Percentiles rank a stretch among this genome's conserved stretches.
These are phyloP conservation scores for Pneumocystis sp. DNA, from an alignment of 1,139 yeast species.

Conservation along the genomic window DNA sequence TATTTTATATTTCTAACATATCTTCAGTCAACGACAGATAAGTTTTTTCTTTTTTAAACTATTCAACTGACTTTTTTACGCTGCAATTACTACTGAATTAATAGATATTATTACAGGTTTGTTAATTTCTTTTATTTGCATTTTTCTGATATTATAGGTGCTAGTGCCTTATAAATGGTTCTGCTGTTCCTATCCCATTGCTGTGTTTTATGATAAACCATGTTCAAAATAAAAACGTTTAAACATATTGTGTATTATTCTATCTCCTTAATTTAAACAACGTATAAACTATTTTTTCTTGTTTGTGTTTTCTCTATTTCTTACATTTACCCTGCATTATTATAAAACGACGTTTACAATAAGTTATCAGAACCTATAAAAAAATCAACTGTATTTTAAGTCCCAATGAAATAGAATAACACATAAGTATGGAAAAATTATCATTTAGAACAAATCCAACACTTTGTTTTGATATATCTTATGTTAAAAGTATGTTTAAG, in stretches of 20 bases:
- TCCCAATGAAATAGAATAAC: neutral
- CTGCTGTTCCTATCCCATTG: neutral
- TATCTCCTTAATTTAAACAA: too few relatives aligned
- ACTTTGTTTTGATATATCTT: neutral
- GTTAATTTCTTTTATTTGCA: neutral
- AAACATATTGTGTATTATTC: constrained; percentile 16
- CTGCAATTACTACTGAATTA: constrained; percentile 97
- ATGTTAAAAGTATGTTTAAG: neutral
- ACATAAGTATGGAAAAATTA: neutral
- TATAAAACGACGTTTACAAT: neutral
- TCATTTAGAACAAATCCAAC: neutral
- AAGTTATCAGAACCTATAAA: neutral
- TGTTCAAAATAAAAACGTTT: constrained; percentile 25
- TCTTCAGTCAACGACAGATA: neutral
- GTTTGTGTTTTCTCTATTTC: neutral
- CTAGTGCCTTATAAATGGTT: neutral
- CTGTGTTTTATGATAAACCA: neutral
- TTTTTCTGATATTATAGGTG: neutral
- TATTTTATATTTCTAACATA: neutral
- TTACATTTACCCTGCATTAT: neutral
- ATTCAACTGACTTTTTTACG: constrained; percentile 51
- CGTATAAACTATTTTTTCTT: neutral
- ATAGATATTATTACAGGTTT: constrained; percentile 96
- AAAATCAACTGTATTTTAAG: neutral
- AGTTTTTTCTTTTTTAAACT: neutral